These are phyloP conservation scores for Crithidia expoeki DNA, from an alignment of 208 protist genomes.

Conservation along the genomic window DNA sequence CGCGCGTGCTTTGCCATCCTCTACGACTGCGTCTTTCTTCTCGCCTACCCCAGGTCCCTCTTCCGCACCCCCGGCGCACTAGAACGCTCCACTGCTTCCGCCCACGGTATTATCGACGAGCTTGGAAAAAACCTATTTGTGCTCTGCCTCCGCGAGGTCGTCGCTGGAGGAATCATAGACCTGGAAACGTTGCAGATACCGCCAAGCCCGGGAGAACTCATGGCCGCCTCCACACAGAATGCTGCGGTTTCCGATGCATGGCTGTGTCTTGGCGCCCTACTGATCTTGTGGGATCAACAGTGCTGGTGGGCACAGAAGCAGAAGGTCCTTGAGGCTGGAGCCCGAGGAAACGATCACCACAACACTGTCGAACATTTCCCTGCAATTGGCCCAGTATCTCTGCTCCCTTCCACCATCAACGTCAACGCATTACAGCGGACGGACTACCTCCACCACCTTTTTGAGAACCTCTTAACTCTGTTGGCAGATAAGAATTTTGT, in stretches of 20 bases:
- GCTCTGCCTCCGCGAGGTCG: constrained; percentile 28
- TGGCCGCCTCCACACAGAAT: constrained; percentile 15
- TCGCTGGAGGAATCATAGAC: not conserved
- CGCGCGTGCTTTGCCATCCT: constrained; percentile 54
- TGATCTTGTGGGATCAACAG: constrained; percentile 34
- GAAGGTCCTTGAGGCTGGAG: not conserved
- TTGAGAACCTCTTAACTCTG: constrained; percentile 15
- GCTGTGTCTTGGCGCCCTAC: constrained; percentile 29
- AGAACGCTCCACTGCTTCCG: not conserved
- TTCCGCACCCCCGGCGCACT: constrained; percentile 3
- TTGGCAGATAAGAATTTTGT: constrained; percentile 16
- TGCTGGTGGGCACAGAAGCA: not conserved
- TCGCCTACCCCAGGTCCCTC: constrained; percentile 23
- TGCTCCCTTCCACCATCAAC: not conserved
- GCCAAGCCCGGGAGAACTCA: not conserved
- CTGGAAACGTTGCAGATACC: no score
- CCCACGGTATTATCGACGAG: constrained; percentile 1
- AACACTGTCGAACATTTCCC: not conserved
- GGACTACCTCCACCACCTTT: not conserved
- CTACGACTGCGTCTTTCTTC: constrained; percentile 37
- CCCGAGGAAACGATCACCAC: not conserved
- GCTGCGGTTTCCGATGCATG: constrained; percentile 30
- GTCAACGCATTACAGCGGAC: not conserved
- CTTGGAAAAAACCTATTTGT: constrained; percentile 18
- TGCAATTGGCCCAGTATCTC: not conserved